Percentiles rank a stretch among this genome's conserved stretches.
phyloP scores from a whole-genome alignment of 2,329 filamentous ascomycete genomes.

The Dryadomyces sulphureus region DNA sequence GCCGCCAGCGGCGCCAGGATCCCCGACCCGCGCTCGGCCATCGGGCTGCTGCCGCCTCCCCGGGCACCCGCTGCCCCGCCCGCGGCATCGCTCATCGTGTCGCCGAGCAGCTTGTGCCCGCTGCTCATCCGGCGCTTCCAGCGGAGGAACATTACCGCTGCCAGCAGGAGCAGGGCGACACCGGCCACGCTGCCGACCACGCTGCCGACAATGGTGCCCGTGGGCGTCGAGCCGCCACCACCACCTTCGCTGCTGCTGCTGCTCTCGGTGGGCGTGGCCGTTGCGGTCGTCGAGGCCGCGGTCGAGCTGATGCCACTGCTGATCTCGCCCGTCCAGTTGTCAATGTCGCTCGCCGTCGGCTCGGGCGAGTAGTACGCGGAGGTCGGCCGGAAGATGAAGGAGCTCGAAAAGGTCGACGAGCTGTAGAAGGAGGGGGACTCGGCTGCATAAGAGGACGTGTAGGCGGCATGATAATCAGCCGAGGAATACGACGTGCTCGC shows the following conservation, averaged over 20 bases:
- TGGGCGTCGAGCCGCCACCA: slow-evolving; percentile 14
- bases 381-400: slow-evolving; percentile 14
- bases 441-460: neutral
- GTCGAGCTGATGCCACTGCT: slow-evolving; percentile 3
- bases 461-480: slow-evolving; percentile 1
- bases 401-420: slow-evolving; percentile 10
- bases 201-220: slow-evolving; percentile 33
- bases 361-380: neutral
- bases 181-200: slow-evolving; percentile 45
- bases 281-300: slow-evolving; percentile 8
- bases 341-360: neutral
- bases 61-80: slow-evolving; percentile 12
- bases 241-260: slow-evolving; percentile 11
- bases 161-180: slow-evolving; percentile 37
- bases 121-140: slow-evolving; percentile 30
- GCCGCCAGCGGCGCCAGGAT: slow-evolving; percentile 32
- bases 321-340: slow-evolving; percentile 10
- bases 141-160: slow-evolving; percentile 37
- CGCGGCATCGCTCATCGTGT: slow-evolving; percentile 12
- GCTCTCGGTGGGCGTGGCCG: slow-evolving; percentile 13
- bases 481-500: slow-evolving; percentile 5
- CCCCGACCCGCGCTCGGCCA: slow-evolving; percentile 30
- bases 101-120: slow-evolving; percentile 27
- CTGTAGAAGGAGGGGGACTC: slow-evolving; percentile 6
- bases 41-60: slow-evolving; percentile 15